Evolutionary conservation across 768 basidiomycete genomes (phyloP).

Genomic region (Pholiota conissans): DNA sequence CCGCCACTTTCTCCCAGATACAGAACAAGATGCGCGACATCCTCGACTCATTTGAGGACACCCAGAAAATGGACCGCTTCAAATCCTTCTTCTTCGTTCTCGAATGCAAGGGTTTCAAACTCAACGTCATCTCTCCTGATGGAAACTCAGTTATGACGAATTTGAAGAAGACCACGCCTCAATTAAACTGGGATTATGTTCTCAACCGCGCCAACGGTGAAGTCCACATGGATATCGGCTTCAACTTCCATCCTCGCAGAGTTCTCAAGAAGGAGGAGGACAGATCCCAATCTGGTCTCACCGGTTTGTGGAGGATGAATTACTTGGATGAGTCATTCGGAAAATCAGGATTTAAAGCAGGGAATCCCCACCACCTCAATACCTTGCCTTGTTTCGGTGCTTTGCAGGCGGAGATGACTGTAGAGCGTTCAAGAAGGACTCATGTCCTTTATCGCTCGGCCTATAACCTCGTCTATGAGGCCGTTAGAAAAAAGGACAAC

Average conservation of each 20-base stretch:
- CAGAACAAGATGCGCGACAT: not conserved
- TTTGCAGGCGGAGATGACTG: not conserved
- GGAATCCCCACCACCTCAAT: not conserved
- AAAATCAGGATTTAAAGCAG: not conserved
- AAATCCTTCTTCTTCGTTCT: conserved; percentile 5
- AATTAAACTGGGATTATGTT: conserved; percentile 4
- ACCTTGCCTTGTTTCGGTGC: not conserved
- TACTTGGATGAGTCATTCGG: not conserved
- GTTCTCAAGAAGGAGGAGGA: not conserved
- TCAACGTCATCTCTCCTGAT: not conserved
- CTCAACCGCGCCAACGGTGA: not conserved
- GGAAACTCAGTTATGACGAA: not conserved
- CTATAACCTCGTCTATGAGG: conserved; percentile 5
- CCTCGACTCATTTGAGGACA: not conserved
- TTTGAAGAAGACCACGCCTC: not conserved
- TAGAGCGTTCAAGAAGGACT: not conserved
- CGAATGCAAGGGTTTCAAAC: conserved; percentile 6
- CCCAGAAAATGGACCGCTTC: conserved; percentile 1
- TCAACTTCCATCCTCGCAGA: not conserved
- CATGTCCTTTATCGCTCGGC: not conserved
- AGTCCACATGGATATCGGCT: conserved; percentile 4
- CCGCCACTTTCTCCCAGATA: not conserved
- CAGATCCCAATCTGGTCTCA: not conserved
- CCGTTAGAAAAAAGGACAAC: conserved; percentile 2
- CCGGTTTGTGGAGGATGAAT: not conserved